These are phyloP conservation scores for Closterium sp. DNA, from an alignment of 139 green algal genomes.

Conservation along the genomic window DNA sequence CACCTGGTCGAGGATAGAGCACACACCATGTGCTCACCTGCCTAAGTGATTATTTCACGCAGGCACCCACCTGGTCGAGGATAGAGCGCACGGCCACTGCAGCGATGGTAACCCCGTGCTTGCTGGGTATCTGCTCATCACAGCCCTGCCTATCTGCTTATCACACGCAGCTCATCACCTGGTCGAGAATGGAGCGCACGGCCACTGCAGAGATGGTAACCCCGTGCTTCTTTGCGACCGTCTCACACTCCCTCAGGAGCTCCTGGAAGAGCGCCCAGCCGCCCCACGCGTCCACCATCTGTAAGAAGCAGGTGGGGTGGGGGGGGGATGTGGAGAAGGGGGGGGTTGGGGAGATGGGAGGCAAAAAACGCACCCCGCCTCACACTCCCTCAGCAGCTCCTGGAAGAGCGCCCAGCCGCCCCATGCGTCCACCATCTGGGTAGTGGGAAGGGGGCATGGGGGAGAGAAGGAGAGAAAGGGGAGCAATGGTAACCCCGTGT, in stretches of 20 bases:
- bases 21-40: too few species aligned
- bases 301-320: too few species aligned
- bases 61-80: conserved; percentile 32
- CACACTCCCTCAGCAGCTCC: too few species aligned
- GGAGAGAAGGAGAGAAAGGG: background rate
- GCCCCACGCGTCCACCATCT: conserved; percentile 47
- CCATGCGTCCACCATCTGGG: conserved; percentile 50
- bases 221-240: conserved; percentile 28
- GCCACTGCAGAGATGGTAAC: conserved; percentile 31
- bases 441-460: background rate
- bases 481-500: conserved; percentile 25
- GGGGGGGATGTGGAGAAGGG: too few species aligned
- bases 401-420: too few species aligned
- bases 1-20: too few species aligned
- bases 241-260: conserved; percentile 32
- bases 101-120: conserved; percentile 32
- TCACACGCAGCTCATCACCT: too few species aligned
- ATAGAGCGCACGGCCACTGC: conserved; percentile 29
- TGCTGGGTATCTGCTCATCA: background rate
- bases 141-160: too few species aligned
- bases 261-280: conserved; percentile 49
- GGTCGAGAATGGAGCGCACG: conserved; percentile 39
- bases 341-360: too few species aligned
- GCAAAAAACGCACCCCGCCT: too few species aligned
- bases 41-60: too few species aligned